Evolutionary conservation across 2,329 filamentous ascomycete genomes (phyloP).

Genomic region (Pseudogymnoascus sp.): DNA sequence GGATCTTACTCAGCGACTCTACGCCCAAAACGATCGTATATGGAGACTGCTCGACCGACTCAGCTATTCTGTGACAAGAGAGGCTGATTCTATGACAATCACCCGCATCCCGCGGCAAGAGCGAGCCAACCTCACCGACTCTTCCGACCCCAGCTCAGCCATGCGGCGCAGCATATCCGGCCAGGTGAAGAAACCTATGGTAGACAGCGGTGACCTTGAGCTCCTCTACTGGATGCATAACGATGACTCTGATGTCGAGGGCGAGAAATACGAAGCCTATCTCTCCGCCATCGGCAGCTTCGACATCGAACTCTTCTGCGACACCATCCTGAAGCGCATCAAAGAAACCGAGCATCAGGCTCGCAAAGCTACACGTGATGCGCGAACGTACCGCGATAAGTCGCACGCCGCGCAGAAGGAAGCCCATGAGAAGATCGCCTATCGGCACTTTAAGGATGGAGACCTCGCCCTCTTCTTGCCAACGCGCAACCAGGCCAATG

Average conservation of each 20-base stretch:
- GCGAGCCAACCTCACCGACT: slow-evolving; percentile 49
- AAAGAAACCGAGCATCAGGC: slow-evolving; percentile 91
- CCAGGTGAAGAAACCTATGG: slow-evolving; percentile 42
- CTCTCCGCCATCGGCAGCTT: slow-evolving; percentile 67
- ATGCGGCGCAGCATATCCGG: slow-evolving; percentile 43
- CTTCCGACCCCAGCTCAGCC: slow-evolving; percentile 46
- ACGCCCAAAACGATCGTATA: slow-evolving; percentile 76
- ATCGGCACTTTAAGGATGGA: slow-evolving; percentile 90
- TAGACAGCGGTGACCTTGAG: slow-evolving; percentile 58
- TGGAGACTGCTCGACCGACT: slow-evolving; percentile 75
- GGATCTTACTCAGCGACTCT: slow-evolving; percentile 76
- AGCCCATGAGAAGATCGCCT: slow-evolving; percentile 91
- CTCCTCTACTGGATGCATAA: slow-evolving; percentile 77
- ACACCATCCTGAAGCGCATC: slow-evolving; percentile 78
- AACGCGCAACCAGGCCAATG: slow-evolving; percentile 85
- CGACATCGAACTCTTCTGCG: slow-evolving; percentile 74
- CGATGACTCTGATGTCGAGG: slow-evolving; percentile 55
- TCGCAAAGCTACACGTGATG: slow-evolving; percentile 87
- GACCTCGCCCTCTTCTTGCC: slow-evolving; percentile 91
- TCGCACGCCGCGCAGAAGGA: slow-evolving; percentile 73
- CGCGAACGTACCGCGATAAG: slow-evolving; percentile 77
- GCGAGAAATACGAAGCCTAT: slow-evolving; percentile 65
- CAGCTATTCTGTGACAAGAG: slow-evolving; percentile 71
- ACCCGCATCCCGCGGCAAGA: slow-evolving; percentile 60
- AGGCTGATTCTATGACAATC: slow-evolving; percentile 64